Percentiles rank a stretch among this genome's conserved stretches.
Evolutionary conservation across 2,329 filamentous ascomycete genomes (phyloP).

Genomic region (Ophidiomyces ophidiicola): DNA sequence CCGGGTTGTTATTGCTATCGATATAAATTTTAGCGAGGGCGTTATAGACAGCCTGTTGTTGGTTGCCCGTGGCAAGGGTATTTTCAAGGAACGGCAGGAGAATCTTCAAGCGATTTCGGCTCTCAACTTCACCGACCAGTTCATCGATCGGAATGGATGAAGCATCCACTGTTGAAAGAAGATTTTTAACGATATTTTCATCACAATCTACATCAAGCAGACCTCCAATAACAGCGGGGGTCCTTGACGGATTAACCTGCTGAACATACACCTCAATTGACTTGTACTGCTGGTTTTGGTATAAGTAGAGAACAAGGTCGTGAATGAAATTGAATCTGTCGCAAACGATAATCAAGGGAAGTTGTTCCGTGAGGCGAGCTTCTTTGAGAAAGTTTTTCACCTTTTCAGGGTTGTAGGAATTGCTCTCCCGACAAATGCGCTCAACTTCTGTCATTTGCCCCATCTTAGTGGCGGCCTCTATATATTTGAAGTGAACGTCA

Average conservation of each 20-base stretch:
- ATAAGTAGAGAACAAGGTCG: slow-evolving; percentile 88
- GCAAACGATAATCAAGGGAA: slow-evolving; percentile 95
- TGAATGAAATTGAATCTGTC: slow-evolving; percentile 99
- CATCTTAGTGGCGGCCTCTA: slow-evolving; percentile 90
- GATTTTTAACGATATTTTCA: slow-evolving; percentile 86
- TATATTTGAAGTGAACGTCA: slow-evolving; percentile 98
- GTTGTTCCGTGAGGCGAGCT: slow-evolving; percentile 77
- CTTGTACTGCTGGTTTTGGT: slow-evolving; percentile 98
- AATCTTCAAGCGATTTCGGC: slow-evolving; percentile 87
- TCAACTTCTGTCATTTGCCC: slow-evolving; percentile 91
- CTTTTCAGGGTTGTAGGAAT: slow-evolving; percentile 80
- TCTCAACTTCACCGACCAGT: slow-evolving; percentile 88
- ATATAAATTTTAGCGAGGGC: slow-evolving; percentile 99
- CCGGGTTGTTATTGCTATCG: slow-evolving; percentile 94
- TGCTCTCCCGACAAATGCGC: slow-evolving; percentile 90
- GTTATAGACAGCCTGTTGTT: slow-evolving; percentile 94
- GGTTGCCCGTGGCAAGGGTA: slow-evolving; percentile 76
- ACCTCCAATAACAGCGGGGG: slow-evolving; percentile 84
- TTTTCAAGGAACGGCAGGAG: slow-evolving; percentile 91
- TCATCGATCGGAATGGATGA: slow-evolving; percentile 84
- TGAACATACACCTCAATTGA: slow-evolving; percentile 98
- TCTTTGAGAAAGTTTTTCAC: slow-evolving; percentile 99
- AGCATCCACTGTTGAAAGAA: slow-evolving; percentile 73
- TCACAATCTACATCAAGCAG: slow-evolving; percentile 95
- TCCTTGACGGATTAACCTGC: slow-evolving; percentile 81